Evolutionary conservation across 345 rosid species (phyloP).

Genomic region (Microcos paniculata): DNA sequence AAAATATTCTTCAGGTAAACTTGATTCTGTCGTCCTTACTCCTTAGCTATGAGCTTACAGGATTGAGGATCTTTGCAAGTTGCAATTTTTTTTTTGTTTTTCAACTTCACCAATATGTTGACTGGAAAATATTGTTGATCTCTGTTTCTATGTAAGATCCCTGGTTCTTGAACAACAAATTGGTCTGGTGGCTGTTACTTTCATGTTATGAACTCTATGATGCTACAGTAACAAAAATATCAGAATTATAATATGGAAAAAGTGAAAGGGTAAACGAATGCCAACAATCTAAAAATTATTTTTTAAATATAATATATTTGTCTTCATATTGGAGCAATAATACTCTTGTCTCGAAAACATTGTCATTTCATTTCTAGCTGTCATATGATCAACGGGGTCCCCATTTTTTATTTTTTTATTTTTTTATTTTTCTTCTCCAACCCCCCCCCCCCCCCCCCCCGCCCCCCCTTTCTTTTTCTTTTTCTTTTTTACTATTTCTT

Average conservation of each 20-base stretch:
- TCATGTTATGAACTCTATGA: background rate
- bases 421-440: too few relatives aligned
- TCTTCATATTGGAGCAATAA: background rate
- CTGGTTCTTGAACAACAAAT: too few relatives aligned
- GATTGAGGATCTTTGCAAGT: background rate
- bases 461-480: background rate
- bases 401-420: background rate
- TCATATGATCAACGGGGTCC: background rate
- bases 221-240: too few relatives aligned
- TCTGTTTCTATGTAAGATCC: too few relatives aligned
- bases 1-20: too few relatives aligned
- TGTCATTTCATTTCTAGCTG: constrained; percentile 13
- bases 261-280: background rate
- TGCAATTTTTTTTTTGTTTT: background rate
- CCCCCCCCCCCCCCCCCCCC: too few relatives aligned
- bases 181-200: background rate
- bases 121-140: too few relatives aligned
- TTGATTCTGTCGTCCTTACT: background rate
- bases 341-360: background rate
- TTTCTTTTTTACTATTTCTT: background rate
- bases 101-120: too few relatives aligned
- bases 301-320: background rate
- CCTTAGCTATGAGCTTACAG: background rate
- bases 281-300: background rate
- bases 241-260: background rate